These are phyloP conservation scores for Neurospora tetraspora DNA, from an alignment of 495 filamentous ascomycete genomes.

Conservation along the genomic window DNA sequence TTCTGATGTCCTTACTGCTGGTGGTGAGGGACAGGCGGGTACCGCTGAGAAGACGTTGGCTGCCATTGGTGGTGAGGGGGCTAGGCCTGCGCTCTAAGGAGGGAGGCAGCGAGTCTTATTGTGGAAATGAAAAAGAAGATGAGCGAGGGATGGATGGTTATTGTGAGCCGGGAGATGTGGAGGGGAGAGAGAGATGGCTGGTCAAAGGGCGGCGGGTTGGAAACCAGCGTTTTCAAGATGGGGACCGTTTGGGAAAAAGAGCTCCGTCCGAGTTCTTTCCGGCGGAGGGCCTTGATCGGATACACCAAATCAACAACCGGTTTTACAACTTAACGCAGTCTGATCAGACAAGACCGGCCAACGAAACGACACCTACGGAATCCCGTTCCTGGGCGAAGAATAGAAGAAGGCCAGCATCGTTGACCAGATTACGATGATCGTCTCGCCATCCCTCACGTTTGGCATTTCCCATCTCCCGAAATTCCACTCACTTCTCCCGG, in stretches of 20 bases:
- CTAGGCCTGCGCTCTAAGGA: constrained; percentile 24
- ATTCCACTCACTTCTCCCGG: background rate
- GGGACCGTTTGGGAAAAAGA: background rate
- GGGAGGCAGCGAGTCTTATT: background rate
- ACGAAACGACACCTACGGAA: background rate
- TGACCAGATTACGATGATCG: background rate
- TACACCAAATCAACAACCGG: background rate
- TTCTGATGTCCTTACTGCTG: constrained; percentile 33
- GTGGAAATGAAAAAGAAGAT: background rate
- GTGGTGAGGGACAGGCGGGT: constrained; percentile 11
- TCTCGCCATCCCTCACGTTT: background rate
- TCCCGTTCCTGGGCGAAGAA: background rate
- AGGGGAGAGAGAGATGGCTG: background rate
- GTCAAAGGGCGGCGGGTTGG: background rate
- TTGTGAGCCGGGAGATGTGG: background rate
- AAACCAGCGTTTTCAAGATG: background rate
- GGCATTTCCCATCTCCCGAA: background rate
- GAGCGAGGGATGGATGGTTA: background rate
- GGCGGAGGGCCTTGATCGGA: background rate
- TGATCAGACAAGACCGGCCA: background rate
- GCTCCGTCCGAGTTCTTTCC: background rate
- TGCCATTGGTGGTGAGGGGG: constrained; percentile 20
- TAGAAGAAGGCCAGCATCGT: background rate
- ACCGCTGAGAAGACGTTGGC: constrained; percentile 27
- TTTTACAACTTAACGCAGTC: background rate